Evolutionary conservation across 768 basidiomycete genomes (phyloP).

Genomic region (Leucocoprinus birnbaumii): DNA sequence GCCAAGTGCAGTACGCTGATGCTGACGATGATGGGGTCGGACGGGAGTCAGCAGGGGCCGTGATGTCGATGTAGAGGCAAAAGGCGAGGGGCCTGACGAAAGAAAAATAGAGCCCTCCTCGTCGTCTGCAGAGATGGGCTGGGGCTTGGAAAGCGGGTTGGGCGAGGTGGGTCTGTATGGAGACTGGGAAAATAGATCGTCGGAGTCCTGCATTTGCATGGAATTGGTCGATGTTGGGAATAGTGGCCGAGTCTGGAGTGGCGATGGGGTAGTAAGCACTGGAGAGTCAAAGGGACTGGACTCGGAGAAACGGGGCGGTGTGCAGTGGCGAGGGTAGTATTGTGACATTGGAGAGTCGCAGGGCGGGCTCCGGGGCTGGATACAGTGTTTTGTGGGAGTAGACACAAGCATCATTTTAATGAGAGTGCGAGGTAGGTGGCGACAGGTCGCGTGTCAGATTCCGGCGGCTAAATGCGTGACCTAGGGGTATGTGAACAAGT

Average conservation of each 20-base stretch:
- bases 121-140: conserved; percentile 46
- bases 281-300: conserved; percentile 46
- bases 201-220: conserved; percentile 30
- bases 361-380: conserved; percentile 23
- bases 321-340: conserved; percentile 31
- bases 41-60: conserved; percentile 61
- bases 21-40: conserved; percentile 42
- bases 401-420: conserved; percentile 40
- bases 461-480: background rate
- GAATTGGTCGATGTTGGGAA: conserved; percentile 28
- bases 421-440: conserved; percentile 22
- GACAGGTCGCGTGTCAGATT: conserved; percentile 17
- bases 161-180: conserved; percentile 40
- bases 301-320: conserved; percentile 31
- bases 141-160: conserved; percentile 25
- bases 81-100: conserved; percentile 40
- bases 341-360: conserved; percentile 31
- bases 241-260: conserved; percentile 44
- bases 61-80: conserved; percentile 40
- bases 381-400: conserved; percentile 38
- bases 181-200: conserved; percentile 54
- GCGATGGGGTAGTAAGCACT: conserved; percentile 60
- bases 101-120: conserved; percentile 59
- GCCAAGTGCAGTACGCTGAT: conserved; percentile 40
- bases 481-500: conserved; percentile 11